These are phyloP conservation scores for Plasmodium reichenowi DNA, from an alignment of 169 alveolate genomes.

Conservation along the genomic window DNA sequence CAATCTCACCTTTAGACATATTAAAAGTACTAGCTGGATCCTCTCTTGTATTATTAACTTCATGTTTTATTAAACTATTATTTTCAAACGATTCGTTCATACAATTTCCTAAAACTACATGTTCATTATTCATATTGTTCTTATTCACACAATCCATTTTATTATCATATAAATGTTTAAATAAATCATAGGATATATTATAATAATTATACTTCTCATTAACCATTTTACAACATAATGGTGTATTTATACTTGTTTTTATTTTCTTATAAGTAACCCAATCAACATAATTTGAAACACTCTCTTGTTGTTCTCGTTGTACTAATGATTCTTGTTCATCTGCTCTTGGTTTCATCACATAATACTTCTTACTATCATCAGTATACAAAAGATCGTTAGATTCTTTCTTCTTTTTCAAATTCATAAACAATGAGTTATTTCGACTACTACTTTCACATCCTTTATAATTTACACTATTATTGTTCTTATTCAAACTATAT, in stretches of 20 bases:
- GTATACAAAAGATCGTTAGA: neutral
- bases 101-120: neutral
- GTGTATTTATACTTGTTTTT: conserved; percentile 67
- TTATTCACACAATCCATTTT: neutral
- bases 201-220: conserved; percentile 42
- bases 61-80: neutral
- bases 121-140: neutral
- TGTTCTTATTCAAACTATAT: no score
- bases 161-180: conserved; percentile 37
- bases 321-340: neutral
- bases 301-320: conserved; percentile 3
- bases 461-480: no score
- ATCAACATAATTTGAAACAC: conserved; percentile 34
- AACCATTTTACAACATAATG: conserved; percentile 65
- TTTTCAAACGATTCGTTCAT: neutral
- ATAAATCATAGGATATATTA: conserved; percentile 66
- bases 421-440: neutral
- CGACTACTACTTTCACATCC: no score
- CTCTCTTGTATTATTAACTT: neutral
- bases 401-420: conserved; percentile 33
- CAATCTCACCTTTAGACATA: neutral
- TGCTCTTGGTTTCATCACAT: conserved; percentile 3
- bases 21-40: neutral
- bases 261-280: conserved; percentile 48
- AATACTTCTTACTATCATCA: neutral